Base-by-base conservation (phyloP, 768 basidiomycete genomes). In the Lepiota brunneoincarnata region DNA sequence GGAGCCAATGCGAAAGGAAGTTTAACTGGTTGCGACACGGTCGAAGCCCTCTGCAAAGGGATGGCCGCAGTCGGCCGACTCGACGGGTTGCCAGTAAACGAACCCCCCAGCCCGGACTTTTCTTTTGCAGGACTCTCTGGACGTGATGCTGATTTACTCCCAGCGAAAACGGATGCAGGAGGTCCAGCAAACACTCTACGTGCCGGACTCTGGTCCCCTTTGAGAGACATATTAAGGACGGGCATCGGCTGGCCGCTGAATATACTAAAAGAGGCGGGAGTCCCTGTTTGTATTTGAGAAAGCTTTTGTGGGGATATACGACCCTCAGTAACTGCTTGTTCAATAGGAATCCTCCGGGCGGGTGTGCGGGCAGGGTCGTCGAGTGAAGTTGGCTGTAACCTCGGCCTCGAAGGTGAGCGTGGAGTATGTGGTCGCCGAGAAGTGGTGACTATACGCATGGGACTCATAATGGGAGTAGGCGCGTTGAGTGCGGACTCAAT, bases 311-410 rank as follows among this genome's bases (percentile, higher is more conserved):
- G 71, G 0, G 82, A 83, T 18, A 79, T 62, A 51, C 75, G 75
- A 3, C 81, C 81, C 40, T 76, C 72, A 6, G 70, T 68, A 54
- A 83, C 67, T 2, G 78, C 81, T 57, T 82, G 68, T 36, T 75
- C 68, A 5, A 87, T 74, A 14, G 80, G 79, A 45, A 89, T 78
- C 54, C 87, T 76, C 43, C 81, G 79, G 2, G 87, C 86, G 37
- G 87, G 87, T 3, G 86, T 84, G 39, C 77, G 77, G 46, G 63
- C 59, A 9, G 70, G 63, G 37, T 81, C 76, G 43, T 76, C 67
- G 31, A 64, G 53, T 11, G 59, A 57, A 6, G 63, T 55, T 40
- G 61, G 51, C 48, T 64, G 68, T 52, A 68, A 61, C 43, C 61
- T 70, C 54, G 63, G 67, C 58, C 67, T 76, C 62, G 58, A 64